phyloP scores from a whole-genome alignment of 768 basidiomycete species.

The Phylloporus scabripes region DNA sequence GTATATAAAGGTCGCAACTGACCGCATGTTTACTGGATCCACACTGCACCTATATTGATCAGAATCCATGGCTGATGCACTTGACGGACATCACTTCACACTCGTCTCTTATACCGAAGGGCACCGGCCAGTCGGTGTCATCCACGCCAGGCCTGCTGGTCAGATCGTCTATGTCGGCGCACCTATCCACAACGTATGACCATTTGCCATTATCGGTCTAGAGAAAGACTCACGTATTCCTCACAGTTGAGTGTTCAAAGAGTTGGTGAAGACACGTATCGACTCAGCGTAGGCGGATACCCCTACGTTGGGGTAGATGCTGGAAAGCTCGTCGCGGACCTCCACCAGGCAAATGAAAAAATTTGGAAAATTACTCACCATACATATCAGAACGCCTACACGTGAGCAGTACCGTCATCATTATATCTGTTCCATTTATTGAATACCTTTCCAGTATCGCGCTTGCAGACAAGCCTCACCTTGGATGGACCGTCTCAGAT shows the following conservation, averaged over 20 bases:
- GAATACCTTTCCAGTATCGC: background rate
- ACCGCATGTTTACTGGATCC: background rate
- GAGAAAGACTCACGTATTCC: background rate
- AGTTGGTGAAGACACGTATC: background rate
- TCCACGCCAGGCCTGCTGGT: too few species aligned
- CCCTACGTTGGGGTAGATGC: background rate
- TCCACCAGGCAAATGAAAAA: background rate
- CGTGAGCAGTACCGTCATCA: background rate
- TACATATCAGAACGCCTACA: background rate
- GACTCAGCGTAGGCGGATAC: background rate
- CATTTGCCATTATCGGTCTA: background rate
- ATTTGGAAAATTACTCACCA: background rate
- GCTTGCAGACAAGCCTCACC: background rate
- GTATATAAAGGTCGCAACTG: background rate
- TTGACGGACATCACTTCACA: too few species aligned
- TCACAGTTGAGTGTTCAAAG: too few species aligned
- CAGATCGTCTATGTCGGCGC: too few species aligned
- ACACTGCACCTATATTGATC: background rate
- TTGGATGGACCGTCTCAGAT: background rate
- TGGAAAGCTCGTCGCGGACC: background rate
- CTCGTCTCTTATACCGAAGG: too few species aligned
- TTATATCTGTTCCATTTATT: background rate
- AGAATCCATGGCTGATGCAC: too few species aligned
- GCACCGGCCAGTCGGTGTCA: too few species aligned
- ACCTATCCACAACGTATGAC: background rate